Evolutionary conservation across 2,329 filamentous ascomycete genomes (phyloP), one percentile per base, ranked within the genome.

Genomic region (Stemphylium beticola): DNA sequence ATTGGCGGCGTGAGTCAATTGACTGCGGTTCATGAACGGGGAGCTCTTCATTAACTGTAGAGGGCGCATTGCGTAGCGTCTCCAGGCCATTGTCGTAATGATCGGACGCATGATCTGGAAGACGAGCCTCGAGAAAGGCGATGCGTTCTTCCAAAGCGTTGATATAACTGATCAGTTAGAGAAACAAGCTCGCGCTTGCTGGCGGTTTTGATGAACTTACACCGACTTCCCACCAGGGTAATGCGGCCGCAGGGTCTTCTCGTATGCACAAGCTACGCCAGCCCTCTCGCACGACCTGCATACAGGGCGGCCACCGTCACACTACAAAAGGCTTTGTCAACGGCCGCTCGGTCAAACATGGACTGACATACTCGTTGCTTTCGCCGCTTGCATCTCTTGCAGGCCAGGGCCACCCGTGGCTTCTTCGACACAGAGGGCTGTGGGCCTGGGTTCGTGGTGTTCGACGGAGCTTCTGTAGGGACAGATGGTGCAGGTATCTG

Each of bases 171-270:
- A 15, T 15, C 20, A 33, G 24, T 54, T 15, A 54, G 51, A 45
- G 32, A 36, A 17, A 54, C 20, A 12, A 11, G 15, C 10, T 6
- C 7, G 39, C 3, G 1, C 33, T 33, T 11, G 12, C 8, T 14
- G 15, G 9, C 29, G 20, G 14, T 29, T 8, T 6, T 20, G 29
- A 22, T n/a, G 15, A 40, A 54, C 62, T 9, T 60, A 68, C 65
- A 67, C 48, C 49, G 61, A 60, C 57, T 68, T 69, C 10, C 66
- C 65, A 15, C 66, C 66, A 14, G 66, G 66, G 26, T 69, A 69
- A 31, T 66, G 65, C 39, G 66, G 66, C 20, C 66, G 62, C 24
- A 64, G 41, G 32, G 58, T 60, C 26, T 56, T 65, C 51, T 69
- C 66, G 34, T 68, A 69, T 20, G 57, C 56, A 48, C 66, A 69